Evolutionary conservation across 805 yeast genomes (phyloP).

Genomic region (Ogataea pignaliae): DNA sequence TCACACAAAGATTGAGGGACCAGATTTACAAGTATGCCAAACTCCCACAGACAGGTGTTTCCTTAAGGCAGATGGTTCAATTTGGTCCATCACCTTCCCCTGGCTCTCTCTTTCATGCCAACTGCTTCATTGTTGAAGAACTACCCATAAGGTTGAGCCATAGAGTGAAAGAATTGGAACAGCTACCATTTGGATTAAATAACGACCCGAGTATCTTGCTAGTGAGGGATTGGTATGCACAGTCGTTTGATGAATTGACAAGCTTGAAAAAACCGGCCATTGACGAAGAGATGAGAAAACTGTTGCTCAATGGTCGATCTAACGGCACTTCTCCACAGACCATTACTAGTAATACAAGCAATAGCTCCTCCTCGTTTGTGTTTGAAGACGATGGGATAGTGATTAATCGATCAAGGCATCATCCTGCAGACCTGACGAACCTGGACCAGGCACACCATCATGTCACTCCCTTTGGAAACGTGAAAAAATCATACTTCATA

Average conservation of each 20-base stretch:
- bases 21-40: constrained; percentile 62
- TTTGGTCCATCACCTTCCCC: constrained; percentile 78
- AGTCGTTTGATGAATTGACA: constrained; percentile 81
- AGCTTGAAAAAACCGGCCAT: constrained; percentile 55
- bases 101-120: constrained; percentile 76
- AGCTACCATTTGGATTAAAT: constrained; percentile 69
- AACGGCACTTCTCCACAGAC: neutral
- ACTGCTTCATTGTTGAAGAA: constrained; percentile 81
- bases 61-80: constrained; percentile 85
- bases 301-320: constrained; percentile 30
- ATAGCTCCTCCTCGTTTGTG: constrained; percentile 8
- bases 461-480: constrained; percentile 1
- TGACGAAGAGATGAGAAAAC: constrained; percentile 35
- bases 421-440: constrained; percentile 9
- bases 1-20: constrained; percentile 46
- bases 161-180: constrained; percentile 78
- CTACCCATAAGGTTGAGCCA: constrained; percentile 83
- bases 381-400: constrained; percentile 48
- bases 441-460: constrained; percentile 7
- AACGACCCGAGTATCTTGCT: constrained; percentile 70
- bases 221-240: constrained; percentile 88
- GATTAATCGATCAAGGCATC: constrained; percentile 19
- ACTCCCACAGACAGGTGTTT: constrained; percentile 78
- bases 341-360: constrained; percentile 5
- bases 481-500: constrained; percentile 43